Conservation (phyloP, 164 flowering plant genomes). For the Euptelea pleiosperma region DNA sequence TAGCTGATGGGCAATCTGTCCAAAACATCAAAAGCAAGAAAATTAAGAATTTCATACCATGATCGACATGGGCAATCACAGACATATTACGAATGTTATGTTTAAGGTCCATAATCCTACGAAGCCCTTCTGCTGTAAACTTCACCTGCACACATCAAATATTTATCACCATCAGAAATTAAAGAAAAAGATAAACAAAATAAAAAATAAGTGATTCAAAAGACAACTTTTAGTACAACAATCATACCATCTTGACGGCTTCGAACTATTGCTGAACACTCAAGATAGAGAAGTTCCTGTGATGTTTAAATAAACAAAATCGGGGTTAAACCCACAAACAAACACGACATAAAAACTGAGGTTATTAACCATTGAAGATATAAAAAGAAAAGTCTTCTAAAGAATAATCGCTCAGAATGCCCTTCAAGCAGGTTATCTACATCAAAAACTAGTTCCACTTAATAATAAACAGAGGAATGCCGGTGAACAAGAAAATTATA, state of each 20-base stretch:
- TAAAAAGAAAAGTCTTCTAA: no score
- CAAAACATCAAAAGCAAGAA: no score
- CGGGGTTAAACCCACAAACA: background rate
- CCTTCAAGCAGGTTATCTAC: no score
- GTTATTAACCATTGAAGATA: no score
- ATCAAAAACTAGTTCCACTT: no score
- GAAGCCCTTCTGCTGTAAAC: conserved; percentile 32
- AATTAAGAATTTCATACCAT: no score
- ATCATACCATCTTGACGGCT: no score
- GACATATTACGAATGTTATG: conserved; percentile 32
- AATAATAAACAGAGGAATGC: no score
- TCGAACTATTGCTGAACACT: background rate
- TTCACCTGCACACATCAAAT: conserved; percentile 25
- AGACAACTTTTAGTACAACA: background rate
- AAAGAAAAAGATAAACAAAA: background rate
- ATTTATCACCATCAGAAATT: background rate
- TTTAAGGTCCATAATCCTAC: conserved; percentile 33
- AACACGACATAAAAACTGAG: background rate
- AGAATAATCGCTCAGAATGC: no score
- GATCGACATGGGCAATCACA: conserved; percentile 22
- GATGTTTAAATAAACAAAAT: background rate
- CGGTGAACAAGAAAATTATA: no score
- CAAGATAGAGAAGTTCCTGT: conserved; percentile 4
- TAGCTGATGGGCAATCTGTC: conserved; percentile 10
- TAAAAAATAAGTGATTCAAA: no score